Conservation (phyloP, 83 land plant species). For the Larix sibirica region DNA sequence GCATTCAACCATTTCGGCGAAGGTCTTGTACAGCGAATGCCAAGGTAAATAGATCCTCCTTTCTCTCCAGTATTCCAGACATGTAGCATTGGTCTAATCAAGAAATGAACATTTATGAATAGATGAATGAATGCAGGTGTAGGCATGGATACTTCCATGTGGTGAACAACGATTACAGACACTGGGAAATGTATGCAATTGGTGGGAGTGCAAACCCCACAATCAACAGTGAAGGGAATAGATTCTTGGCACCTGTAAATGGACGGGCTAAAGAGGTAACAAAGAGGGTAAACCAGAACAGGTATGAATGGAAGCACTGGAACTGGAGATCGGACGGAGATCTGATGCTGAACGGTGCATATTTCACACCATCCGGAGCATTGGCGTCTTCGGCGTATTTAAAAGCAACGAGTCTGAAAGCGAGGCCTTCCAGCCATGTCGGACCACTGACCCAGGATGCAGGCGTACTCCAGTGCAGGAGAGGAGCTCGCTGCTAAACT, state of each 20-base stretch:
- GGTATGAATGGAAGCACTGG: conserved; percentile 64
- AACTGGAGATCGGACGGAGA: conserved; percentile 85
- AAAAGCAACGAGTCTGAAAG: conserved; percentile 48
- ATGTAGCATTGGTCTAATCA: too few relatives aligned
- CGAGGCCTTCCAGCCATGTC: conserved; percentile 37
- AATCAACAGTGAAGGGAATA: conserved; percentile 25
- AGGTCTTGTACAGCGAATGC: conserved; percentile 23
- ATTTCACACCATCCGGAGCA: conserved; percentile 66
- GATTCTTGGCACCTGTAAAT: neutral
- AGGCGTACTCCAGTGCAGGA: conserved; percentile 31
- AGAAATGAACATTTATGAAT: too few relatives aligned
- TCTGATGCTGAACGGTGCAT: conserved; percentile 70
- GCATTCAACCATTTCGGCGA: conserved; percentile 27
- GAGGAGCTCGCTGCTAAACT: neutral
- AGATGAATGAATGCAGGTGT: conserved; percentile 22
- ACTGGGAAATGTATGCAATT: conserved; percentile 68
- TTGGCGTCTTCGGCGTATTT: conserved; percentile 30
- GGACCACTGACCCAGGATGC: conserved; percentile 55
- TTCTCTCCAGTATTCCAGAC: too few relatives aligned
- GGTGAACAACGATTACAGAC: conserved; percentile 60
- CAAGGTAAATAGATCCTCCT: conserved; percentile 25
- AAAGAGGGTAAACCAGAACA: conserved; percentile 58
- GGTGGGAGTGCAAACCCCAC: conserved; percentile 69
- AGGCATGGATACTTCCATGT: conserved; percentile 65
- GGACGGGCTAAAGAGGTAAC: conserved; percentile 51